Base-by-base conservation (phyloP, 108 stramenopile species). In the Fistulifera pelliculosa region DNA sequence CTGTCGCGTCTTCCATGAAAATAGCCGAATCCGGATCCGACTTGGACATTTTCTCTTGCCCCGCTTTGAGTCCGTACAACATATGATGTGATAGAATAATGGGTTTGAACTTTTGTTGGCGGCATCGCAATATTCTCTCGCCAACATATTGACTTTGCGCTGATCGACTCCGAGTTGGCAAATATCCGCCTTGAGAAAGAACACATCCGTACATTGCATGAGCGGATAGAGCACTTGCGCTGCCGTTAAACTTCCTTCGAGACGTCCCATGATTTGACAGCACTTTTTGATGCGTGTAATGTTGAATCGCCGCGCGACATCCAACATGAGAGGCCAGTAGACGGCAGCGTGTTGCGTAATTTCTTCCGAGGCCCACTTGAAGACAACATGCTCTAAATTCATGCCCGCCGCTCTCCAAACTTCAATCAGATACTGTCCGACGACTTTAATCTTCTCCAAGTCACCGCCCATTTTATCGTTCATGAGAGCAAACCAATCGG, bases 401-500 rank as follows among this genome's bases (percentile, higher is more conserved):
- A 99, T 99, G 16, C 99, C 97, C 27, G 94, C 93, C 31, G 97
- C 99, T 66, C 93, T 96, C 99, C 99, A 99, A 28, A 99, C 98
- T 68, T 99, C 96, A 44, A 97, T 95, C 50, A 99, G 72, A 69
- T 99, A 99, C 54, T 93, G 58, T 41, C 99, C 99, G 14, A 98
- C 97, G 14, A 77, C 84, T 52, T 80, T 74, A 59, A 96, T 90
- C 65, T 96, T 96, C 41, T 78, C 78, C 52, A 96, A 55, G 61
- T 96, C 95, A n/a, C 95, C 95, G 18, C 94, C 95, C 94, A 98
- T 95, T 65, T 99, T 99, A 77, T 98, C 97, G 65, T 99, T 99
- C 92, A 99, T 94, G 39, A 98, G 83, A 15, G 99, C 99, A 63
- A 99, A 99, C 99, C 99, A 99, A 65, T 99, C 99, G 8, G 99